Percentiles rank a stretch among this genome's conserved stretches.
Evolutionary conservation across 257 asterid genomes (phyloP).

Genomic region (Rehmannia glutinosa): DNA sequence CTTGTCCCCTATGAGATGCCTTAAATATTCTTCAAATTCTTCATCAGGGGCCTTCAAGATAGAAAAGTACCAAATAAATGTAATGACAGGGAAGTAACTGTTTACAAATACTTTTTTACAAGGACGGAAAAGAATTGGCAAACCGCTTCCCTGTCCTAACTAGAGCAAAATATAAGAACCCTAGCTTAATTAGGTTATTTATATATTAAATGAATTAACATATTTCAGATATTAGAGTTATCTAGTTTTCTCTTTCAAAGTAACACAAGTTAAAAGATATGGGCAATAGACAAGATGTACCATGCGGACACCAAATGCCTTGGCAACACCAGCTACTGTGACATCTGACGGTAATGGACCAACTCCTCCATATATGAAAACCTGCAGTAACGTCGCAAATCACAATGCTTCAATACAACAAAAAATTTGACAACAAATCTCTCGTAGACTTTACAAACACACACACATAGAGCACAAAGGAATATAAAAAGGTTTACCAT

Average conservation of each 20-base stretch:
- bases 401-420: too few species aligned
- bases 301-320: conserved; percentile 89
- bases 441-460: too few species aligned
- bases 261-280: background rate
- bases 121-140: too few species aligned
- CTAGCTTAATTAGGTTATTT: too few species aligned
- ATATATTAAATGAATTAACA: background rate
- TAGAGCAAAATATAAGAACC: too few species aligned
- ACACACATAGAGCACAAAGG: too few species aligned
- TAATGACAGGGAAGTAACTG: background rate
- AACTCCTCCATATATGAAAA: conserved; percentile 82
- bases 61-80: conserved; percentile 11
- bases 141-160: too few species aligned
- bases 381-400: conserved; percentile 55
- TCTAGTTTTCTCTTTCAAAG: too few species aligned
- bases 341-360: conserved; percentile 93
- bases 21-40: conserved; percentile 89
- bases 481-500: conserved; percentile 70
- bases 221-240: background rate
- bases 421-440: too few species aligned
- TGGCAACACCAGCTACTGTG: conserved; percentile 88
- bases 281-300: conserved; percentile 28
- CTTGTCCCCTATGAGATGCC: conserved; percentile 75
- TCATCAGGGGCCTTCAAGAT: conserved; percentile 90
- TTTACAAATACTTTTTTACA: too few species aligned